A percentile compares a stretch with the other conserved stretches of the same genome.
phyloP scores from a whole-genome alignment of 306 rosid species.

The Hippophae tibetana region DNA sequence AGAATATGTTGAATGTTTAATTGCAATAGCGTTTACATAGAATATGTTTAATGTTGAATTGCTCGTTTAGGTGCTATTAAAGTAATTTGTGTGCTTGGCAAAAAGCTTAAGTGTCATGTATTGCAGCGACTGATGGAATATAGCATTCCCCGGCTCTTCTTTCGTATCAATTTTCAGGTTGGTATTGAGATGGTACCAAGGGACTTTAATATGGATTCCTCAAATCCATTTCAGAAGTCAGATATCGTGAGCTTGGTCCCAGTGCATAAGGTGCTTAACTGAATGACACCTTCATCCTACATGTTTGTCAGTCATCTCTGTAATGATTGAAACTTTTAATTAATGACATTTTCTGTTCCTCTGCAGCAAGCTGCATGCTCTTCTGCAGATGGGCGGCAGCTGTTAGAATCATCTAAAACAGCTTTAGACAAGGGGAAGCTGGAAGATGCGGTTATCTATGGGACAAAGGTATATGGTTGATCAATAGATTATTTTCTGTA shows the following conservation, averaged over 20 bases:
- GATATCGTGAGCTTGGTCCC: conserved; percentile 89
- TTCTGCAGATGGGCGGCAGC: conserved; percentile 98
- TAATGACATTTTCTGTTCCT: conserved; percentile 19
- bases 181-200: conserved; percentile 91
- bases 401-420: conserved; percentile 91
- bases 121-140: conserved; percentile 8
- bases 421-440: conserved; percentile 98
- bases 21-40: too few relatives aligned
- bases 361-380: conserved; percentile 99
- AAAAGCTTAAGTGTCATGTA: conserved; percentile 4
- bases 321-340: conserved; percentile 17
- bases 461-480: conserved; percentile 61
- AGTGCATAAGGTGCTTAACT: conserved; percentile 69
- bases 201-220: conserved; percentile 88
- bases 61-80: too few relatives aligned
- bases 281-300: conserved; percentile 12
- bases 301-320: conserved; percentile 3
- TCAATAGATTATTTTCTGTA: conserved; percentile 10
- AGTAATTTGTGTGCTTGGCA: neutral
- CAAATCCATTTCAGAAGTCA: conserved; percentile 62
- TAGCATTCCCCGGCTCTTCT: neutral
- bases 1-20: too few relatives aligned
- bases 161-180: conserved; percentile 38
- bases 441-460: conserved; percentile 92
- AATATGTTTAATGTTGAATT: too few relatives aligned